phyloP scores from a whole-genome alignment of 805 yeast genomes.

The Kluyveromyces nonfermentans region DNA sequence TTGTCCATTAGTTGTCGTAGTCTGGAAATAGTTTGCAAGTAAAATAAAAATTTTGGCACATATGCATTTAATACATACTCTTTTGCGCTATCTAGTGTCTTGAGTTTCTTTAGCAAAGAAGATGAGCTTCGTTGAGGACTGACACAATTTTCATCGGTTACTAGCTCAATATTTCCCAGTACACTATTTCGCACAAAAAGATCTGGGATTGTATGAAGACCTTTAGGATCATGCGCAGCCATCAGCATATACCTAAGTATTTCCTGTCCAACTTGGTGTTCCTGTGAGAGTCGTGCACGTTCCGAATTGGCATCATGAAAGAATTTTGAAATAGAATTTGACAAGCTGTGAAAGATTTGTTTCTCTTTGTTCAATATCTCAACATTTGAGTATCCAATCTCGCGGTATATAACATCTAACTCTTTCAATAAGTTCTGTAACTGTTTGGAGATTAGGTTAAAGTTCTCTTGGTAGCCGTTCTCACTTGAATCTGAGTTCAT shows the following conservation, averaged over 20 bases:
- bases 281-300: constrained; percentile 24
- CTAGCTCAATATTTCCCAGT: constrained; percentile 16
- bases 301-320: constrained; percentile 31
- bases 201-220: constrained; percentile 34
- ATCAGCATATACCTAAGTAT: constrained; percentile 26
- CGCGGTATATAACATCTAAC: constrained; percentile 38
- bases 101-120: constrained; percentile 28
- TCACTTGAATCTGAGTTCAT: constrained; percentile 7
- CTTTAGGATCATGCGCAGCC: constrained; percentile 30
- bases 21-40: constrained; percentile 10
- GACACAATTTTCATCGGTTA: constrained; percentile 7
- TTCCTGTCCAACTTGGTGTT: constrained; percentile 22
- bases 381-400: constrained; percentile 45
- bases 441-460: constrained; percentile 24
- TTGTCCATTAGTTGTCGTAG: constrained; percentile 2
- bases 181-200: constrained; percentile 30
- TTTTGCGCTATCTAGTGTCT: constrained; percentile 26
- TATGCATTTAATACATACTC: constrained; percentile 26
- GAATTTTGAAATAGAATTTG: constrained; percentile 39
- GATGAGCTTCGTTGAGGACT: constrained; percentile 29
- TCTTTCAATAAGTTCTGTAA: constrained; percentile 29
- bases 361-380: constrained; percentile 43
- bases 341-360: constrained; percentile 39
- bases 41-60: constrained; percentile 22
- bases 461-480: constrained; percentile 23